These are phyloP conservation scores for Umbelopsis sp. DNA, from an alignment of 192 early-diverging fungal species.

Conservation along the genomic window DNA sequence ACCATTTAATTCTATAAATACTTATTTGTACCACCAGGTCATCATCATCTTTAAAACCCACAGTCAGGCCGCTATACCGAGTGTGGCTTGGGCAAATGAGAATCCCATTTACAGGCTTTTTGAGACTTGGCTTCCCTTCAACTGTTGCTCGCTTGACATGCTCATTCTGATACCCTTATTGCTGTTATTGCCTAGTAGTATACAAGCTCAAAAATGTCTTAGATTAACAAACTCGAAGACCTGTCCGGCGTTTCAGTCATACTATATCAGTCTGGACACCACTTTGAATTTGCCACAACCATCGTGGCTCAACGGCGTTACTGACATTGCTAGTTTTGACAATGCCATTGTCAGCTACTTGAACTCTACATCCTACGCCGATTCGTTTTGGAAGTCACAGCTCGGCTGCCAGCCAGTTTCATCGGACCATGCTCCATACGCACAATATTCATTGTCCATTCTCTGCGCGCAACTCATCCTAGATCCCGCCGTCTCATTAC, in stretches of 20 bases:
- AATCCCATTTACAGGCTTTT: not conserved
- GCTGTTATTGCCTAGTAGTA: not conserved
- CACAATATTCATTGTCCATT: not conserved
- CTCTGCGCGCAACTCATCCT: not conserved
- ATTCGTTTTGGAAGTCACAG: conserved; percentile 2
- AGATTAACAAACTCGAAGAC: not conserved
- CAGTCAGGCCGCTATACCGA: not conserved
- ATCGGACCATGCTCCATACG: conserved; percentile 1
- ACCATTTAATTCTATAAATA: conserved; percentile 4
- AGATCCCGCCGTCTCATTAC: conserved; percentile 11
- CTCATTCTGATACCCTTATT: conserved; percentile 12
- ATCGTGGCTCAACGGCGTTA: not conserved
- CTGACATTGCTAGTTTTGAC: conserved; percentile 8
- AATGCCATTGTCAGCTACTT: not conserved
- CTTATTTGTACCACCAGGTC: not conserved
- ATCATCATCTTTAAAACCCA: not conserved
- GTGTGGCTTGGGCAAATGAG: conserved; percentile 6
- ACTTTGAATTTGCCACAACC: not conserved
- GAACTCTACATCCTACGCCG: not conserved
- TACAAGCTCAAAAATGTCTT: conserved; percentile 11
- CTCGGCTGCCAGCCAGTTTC: not conserved
- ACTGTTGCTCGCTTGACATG: not conserved
- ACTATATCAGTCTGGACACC: not conserved
- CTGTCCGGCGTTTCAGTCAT: conserved; percentile 1
- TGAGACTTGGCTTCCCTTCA: not conserved